Evolutionary conservation across 331 rosid species (phyloP), one percentile per base, ranked within the genome.

Genomic region (Telfairia occidentalis): DNA sequence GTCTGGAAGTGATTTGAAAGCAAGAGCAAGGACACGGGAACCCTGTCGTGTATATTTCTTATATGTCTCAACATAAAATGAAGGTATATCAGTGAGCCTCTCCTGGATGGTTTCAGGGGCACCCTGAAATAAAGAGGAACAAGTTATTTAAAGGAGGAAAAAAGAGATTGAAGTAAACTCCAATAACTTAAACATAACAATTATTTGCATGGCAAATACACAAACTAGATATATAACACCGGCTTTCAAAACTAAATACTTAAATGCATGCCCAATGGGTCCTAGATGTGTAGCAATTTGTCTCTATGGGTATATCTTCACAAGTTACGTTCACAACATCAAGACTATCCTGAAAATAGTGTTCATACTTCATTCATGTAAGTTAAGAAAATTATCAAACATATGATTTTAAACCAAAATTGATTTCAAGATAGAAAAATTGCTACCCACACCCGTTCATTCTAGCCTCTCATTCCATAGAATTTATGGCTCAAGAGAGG

Each of bases 61-160:
- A 86, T 90, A 95, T 19, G 97, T 90, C 67, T 95, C 97, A 73
- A 90, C 87, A 81, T 91, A 95, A 18, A 89, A 85, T 61, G 87
- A 82, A 11, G 99, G 99, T 63, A 88, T 50, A 80, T 92, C 90
- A 32, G 78, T 64, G 71, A 95, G 99, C 80, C 97, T 90, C 65
- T 86, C 89, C 82, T 95, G 96, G 88, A 95, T 92, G 79, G 92
- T 85, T 90, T 95, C 99, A 3, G 99, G 99, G 57, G 99, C 99
- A 82, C 99, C 99, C 99, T 95, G 92, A 85, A 80, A 63, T 74
- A 71, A 64, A 61, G 58, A 60, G 66, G 21, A 58, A 75, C 28
- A 49, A 40, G 70, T 50, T 35, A 75, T 28, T 53, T 70, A 24
- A 58, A 37, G 9, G 26, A 55, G 48, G 78, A 48, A 46, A 74